phyloP scores from a whole-genome alignment of 257 asterid genomes.

The Rehmannia glutinosa region DNA sequence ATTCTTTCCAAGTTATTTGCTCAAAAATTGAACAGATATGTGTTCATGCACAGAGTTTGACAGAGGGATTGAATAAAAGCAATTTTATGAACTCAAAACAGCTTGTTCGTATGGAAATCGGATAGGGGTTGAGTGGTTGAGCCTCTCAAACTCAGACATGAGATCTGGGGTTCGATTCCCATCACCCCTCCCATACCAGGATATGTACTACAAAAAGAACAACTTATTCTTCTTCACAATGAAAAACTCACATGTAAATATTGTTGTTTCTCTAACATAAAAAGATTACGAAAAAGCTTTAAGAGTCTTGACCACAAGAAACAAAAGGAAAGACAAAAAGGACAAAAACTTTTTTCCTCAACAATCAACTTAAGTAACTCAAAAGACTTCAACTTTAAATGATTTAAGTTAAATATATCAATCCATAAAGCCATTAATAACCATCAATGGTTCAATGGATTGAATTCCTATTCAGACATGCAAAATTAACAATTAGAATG shows the following conservation, averaged over 20 bases:
- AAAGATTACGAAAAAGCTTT: not conserved
- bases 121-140: too few species aligned
- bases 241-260: not conserved
- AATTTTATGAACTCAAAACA: not conserved
- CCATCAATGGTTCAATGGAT: too few species aligned
- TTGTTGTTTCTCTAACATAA: not conserved
- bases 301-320: not conserved
- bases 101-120: not conserved
- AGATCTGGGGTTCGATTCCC: too few species aligned
- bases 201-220: too few species aligned
- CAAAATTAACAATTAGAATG: not conserved
- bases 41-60: not conserved
- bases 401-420: too few species aligned
- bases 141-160: too few species aligned
- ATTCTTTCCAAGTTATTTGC: not conserved
- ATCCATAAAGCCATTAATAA: too few species aligned
- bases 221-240: too few species aligned
- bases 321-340: not conserved
- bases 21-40: not conserved
- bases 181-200: too few species aligned
- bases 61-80: not conserved
- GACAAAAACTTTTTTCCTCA: not conserved
- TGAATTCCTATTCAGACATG: not conserved
- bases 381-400: too few species aligned
- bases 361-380: not conserved